Percentiles rank a stretch among this genome's conserved stretches.
These are phyloP conservation scores for Lactarius akahatsu DNA, from an alignment of 768 basidiomycete genomes.

Conservation along the genomic window DNA sequence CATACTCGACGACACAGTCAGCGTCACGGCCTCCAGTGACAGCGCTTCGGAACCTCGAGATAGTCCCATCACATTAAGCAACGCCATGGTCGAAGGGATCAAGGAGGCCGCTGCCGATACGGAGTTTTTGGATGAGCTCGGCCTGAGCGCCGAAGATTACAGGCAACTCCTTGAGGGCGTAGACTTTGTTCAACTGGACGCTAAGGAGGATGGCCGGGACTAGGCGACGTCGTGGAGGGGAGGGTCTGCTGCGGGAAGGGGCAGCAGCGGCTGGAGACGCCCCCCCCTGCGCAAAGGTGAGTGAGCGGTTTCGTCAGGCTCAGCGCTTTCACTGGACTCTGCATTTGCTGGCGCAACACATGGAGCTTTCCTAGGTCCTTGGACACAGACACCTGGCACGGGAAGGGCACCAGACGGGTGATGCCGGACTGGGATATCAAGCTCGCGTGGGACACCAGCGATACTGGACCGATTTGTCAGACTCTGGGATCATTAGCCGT, in stretches of 20 bases:
- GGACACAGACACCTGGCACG: constrained; percentile 7
- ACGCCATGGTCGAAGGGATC: constrained; percentile 31
- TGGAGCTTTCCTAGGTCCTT: background rate
- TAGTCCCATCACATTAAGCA: background rate
- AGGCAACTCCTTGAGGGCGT: constrained; percentile 14
- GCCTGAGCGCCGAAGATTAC: constrained; percentile 13
- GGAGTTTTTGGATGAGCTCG: constrained; percentile 28
- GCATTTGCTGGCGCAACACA: constrained; percentile 3
- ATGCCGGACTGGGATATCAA: background rate
- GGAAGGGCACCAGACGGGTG: constrained; percentile 4
- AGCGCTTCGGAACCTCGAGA: background rate
- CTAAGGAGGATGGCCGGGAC: background rate
- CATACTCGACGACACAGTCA: background rate
- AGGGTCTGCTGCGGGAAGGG: background rate
- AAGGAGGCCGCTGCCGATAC: constrained; percentile 28
- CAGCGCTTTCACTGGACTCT: constrained; percentile 5
- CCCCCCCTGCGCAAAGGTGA: constrained; percentile 9
- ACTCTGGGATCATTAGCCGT: background rate
- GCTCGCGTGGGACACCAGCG: background rate
- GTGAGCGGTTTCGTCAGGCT: constrained; percentile 7
- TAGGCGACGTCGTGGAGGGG: constrained; percentile 1
- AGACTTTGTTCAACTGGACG: background rate
- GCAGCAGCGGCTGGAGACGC: background rate
- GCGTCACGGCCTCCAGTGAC: background rate
- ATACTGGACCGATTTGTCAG: constrained; percentile 7